Base-by-base conservation (phyloP, 2,329 filamentous ascomycete genomes). In the Pseudopithomyces maydicus region DNA sequence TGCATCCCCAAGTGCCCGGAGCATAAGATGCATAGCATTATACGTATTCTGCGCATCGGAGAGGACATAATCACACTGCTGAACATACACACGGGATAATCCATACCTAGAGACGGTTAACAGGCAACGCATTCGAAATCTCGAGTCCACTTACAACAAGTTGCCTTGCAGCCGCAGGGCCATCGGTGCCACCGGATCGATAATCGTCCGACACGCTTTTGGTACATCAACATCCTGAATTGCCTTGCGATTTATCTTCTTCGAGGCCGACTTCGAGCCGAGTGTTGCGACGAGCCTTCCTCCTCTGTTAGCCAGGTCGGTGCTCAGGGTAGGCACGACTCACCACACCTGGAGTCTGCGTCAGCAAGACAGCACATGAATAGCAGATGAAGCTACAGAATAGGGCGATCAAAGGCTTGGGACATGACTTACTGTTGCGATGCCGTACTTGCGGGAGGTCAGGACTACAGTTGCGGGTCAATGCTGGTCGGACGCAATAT, bases 151-250 rank as follows among this genome's bases (percentile, higher is more conserved):
- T 71, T 72, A 89, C 85, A 99, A 85, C 17, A 99, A 82, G 66
- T 89, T 97, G 15, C 92, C 90, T 72, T 98, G 94, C 20, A 99
- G 84, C 35, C 95, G 88, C 62, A 99, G 78, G 4, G 95, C 94
- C 78, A 99, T 89, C 2, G 95, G 95, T 1, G 90, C 91, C 6
- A 89, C 90, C 67, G 90, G 92, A 55, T 91, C 84, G 36, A 91
- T 85, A 72, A 99, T 97, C n/a, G 89, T 95, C 62, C 89, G 84
- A 75, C 94, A 97, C 55, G 95, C 93, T 70, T 90, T 92, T 35
- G 87, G 83, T 23, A 99, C 88, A 68, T 98, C 85, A 64, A 99
- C 95, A 15, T 91, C 87, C 57, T 94, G 86, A 57, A 99, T 96
- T 8, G 91, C 89, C 74, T 95, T 97, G 47, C 90, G 87, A 7